Base-by-base conservation (phyloP, 2,329 filamentous ascomycete species). In the Talaromyces islandicus region DNA sequence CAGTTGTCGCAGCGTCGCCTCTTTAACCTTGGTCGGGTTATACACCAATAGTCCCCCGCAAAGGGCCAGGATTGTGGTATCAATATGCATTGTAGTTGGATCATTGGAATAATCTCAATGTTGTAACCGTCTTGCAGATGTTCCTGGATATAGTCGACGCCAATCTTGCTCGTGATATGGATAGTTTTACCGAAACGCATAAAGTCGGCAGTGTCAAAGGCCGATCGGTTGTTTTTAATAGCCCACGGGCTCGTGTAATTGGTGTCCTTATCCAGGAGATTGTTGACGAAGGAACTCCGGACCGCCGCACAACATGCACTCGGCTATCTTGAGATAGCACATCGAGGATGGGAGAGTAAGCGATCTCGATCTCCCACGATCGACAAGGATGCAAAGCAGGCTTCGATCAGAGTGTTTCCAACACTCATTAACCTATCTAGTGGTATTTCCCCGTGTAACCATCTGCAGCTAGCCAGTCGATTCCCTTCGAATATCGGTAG, bases 171-270 rank as follows among this genome's bases (percentile, higher is more conserved):
- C 30, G 72, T 73, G 51, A 74, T 71, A 56, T 74, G 59, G 24
- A 74, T 62, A 14, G 61, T 64, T 41, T 66, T 69, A 19, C 71
- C 72, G 41, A 74, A 69, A 1, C 72, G 66, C 67, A 73, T 68
- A 57, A 74, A 74, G 54, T 74, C 72, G 7, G 72, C 72, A 21
- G 69, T 68, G 56, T 74, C 72, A 38, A 73, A 73, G 4, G 72
- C 69, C 5, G 70, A 69, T 0, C 72, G 65, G 21, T 57, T 65
- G 60, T 74, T 71, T 58, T 73, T 74, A 64, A 73, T 72, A 14
- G 62, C 62, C 70, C 70, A 73, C 12, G 48, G 56, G 10, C 43
- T 46, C 7, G 43, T 19, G n/a, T 46, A 2, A 46, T 24, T 21
- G 9, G 12, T 24, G n/a, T 46, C 43, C 17, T 46, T 24, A 12